These are phyloP conservation scores for Wickerhamiella occidentalis DNA, from an alignment of 805 yeast genomes.

Conservation along the genomic window DNA sequence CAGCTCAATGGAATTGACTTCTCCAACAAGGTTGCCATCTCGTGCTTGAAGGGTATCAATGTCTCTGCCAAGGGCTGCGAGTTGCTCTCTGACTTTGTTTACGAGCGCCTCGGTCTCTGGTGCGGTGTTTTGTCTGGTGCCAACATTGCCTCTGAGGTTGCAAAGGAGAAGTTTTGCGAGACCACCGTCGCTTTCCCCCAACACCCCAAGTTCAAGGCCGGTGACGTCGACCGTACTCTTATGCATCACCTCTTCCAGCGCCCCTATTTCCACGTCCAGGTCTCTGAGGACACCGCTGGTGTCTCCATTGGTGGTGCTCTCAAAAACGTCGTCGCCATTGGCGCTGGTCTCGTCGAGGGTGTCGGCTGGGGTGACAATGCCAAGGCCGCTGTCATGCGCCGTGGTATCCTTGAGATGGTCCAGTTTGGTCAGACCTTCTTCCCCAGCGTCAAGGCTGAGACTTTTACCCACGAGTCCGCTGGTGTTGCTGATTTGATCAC, in stretches of 20 bases:
- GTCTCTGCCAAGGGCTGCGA: conserved; percentile 77
- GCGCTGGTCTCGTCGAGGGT: conserved; percentile 96
- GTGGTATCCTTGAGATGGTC: conserved; percentile 84
- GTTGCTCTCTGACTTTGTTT: conserved; percentile 65
- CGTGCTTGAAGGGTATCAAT: conserved; percentile 92
- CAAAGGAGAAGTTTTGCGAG: conserved; percentile 91
- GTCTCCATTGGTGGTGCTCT: conserved; percentile 94
- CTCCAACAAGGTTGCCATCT: conserved; percentile 69
- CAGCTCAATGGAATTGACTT: conserved; percentile 68
- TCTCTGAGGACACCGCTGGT: conserved; percentile 87
- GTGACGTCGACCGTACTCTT: conserved; percentile 61
- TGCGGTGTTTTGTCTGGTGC: conserved; percentile 98
- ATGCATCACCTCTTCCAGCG: conserved; percentile 85
- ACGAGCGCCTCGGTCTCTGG: conserved; percentile 68
- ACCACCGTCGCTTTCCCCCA: conserved; percentile 85
- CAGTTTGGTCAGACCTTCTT: conserved; percentile 72
- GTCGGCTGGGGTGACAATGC: conserved; percentile 99
- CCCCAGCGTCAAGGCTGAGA: conserved; percentile 58
- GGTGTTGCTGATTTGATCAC: conserved; percentile 98
- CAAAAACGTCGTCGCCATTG: conserved; percentile 89
- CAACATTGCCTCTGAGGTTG: conserved; percentile 94
- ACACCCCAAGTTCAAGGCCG: conserved; percentile 56
- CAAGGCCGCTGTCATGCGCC: conserved; percentile 93
- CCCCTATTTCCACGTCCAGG: conserved; percentile 94
- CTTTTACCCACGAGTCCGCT: conserved; percentile 87